phyloP scores from a whole-genome alignment of 2,329 filamentous ascomycete genomes.

The Pseudocercospora fijiensis region DNA sequence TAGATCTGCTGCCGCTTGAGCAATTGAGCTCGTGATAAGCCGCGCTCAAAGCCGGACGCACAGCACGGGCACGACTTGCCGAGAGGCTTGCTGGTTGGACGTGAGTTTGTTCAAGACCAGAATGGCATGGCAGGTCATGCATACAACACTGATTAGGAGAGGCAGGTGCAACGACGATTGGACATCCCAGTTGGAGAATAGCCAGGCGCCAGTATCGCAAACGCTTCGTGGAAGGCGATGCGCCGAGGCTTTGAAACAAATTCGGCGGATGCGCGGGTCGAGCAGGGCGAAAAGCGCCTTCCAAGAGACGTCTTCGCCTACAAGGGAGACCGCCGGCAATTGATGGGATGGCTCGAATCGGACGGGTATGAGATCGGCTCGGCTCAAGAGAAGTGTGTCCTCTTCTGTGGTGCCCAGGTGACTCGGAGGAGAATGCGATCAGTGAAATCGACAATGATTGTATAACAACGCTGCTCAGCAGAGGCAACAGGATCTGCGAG shows the following conservation, averaged over 20 bases:
- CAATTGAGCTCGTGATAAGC: constrained; percentile 7
- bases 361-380: not conserved
- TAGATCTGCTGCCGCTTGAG: constrained; percentile 13
- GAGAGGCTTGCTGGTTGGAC: not conserved
- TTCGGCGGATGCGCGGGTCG: constrained; percentile 1
- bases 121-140: not conserved
- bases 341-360: not conserved
- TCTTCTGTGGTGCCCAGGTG: not conserved
- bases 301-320: not conserved
- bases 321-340: constrained; percentile 3
- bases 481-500: not conserved
- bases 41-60: not conserved
- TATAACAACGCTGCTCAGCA: not conserved
- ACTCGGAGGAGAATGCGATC: not conserved
- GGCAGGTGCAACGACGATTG: not conserved
- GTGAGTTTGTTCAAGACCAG: not conserved
- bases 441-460: not conserved
- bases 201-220: not conserved
- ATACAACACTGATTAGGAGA: not conserved
- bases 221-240: not conserved
- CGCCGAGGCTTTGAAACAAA: constrained; percentile 5
- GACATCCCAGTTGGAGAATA: not conserved
- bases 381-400: not conserved
- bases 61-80: constrained; percentile 3
- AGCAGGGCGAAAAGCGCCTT: not conserved